These are phyloP conservation scores for Tulasnella sp. DNA, from an alignment of 768 basidiomycete species.

Conservation along the genomic window DNA sequence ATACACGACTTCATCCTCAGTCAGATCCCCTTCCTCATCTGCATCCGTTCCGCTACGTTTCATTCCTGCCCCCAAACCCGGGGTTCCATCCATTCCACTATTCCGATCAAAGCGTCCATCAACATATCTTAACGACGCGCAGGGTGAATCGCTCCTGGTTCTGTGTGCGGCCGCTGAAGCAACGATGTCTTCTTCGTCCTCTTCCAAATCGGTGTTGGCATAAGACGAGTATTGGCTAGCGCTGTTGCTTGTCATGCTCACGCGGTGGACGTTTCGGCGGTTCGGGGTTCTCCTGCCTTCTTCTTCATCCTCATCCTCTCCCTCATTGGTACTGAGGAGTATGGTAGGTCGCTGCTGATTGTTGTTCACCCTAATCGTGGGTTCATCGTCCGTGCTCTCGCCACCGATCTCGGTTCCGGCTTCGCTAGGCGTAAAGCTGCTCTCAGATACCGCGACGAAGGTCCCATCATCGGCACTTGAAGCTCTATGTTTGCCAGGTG, in stretches of 20 bases:
- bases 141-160: background rate
- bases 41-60: background rate
- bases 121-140: conserved; percentile 3
- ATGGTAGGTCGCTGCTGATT: conserved; percentile 43
- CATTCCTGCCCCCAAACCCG: background rate
- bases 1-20: conserved; percentile 29
- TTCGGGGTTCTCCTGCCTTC: background rate
- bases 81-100: background rate
- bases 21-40: conserved; percentile 19
- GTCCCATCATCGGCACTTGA: background rate
- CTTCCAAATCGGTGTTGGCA: conserved; percentile 32
- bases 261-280: background rate
- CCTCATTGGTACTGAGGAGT: conserved; percentile 40
- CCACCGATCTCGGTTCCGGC: conserved; percentile 8
- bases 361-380: conserved; percentile 59
- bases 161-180: background rate
- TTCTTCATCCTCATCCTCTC: conserved; percentile 36
- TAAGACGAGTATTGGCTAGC: conserved; percentile 14
- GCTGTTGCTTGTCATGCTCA: background rate
- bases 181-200: conserved; percentile 19
- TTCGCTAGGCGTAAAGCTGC: background rate
- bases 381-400: conserved; percentile 67
- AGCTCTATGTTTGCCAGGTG: background rate
- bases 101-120: conserved; percentile 19
- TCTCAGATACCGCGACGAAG: background rate